A percentile compares a stretch with the other conserved stretches of the same genome.
These are phyloP conservation scores for Aristolochia fimbriata DNA, from an alignment of 164 flowering plant genomes.

Conservation along the genomic window DNA sequence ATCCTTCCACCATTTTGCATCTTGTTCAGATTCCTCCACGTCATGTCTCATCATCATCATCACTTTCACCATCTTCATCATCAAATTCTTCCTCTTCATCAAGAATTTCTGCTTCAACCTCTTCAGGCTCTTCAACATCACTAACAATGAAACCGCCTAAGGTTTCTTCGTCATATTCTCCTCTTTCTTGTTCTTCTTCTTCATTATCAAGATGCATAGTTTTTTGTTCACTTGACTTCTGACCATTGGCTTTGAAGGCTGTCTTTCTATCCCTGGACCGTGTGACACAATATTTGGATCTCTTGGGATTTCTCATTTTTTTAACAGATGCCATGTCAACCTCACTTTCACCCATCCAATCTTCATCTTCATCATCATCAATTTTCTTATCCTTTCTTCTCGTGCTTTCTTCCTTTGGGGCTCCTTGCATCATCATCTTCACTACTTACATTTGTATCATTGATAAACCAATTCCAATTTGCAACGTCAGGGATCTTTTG, in stretches of 20 bases:
- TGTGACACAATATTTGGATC: constrained; percentile 33
- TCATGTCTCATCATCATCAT: not conserved
- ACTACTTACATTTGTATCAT: constrained; percentile 30
- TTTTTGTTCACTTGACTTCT: constrained; percentile 12
- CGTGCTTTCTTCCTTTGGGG: constrained; percentile 9
- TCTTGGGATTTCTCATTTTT: constrained; percentile 25
- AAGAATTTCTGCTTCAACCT: constrained; percentile 33
- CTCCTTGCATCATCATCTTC: constrained; percentile 34
- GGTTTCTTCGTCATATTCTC: constrained; percentile 54
- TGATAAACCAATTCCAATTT: constrained; percentile 78
- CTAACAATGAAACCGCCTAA: constrained; percentile 71
- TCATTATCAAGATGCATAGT: constrained; percentile 8
- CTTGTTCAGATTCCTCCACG: no score
- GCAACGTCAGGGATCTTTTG: constrained; percentile 38
- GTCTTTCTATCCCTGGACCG: constrained; percentile 40
- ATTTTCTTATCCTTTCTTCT: constrained; percentile 25
- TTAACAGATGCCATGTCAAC: constrained; percentile 33
- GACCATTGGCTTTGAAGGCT: constrained; percentile 6
- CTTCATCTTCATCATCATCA: constrained; percentile 42
- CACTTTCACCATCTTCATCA: constrained; percentile 1
- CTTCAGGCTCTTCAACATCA: constrained; percentile 42
- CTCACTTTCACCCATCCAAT: constrained; percentile 68
- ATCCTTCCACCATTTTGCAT: no score
- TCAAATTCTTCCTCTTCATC: constrained; percentile 14
- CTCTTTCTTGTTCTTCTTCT: constrained; percentile 19